These are phyloP conservation scores for Collybia mongolica DNA, from an alignment of 768 basidiomycete species.

Conservation along the genomic window DNA sequence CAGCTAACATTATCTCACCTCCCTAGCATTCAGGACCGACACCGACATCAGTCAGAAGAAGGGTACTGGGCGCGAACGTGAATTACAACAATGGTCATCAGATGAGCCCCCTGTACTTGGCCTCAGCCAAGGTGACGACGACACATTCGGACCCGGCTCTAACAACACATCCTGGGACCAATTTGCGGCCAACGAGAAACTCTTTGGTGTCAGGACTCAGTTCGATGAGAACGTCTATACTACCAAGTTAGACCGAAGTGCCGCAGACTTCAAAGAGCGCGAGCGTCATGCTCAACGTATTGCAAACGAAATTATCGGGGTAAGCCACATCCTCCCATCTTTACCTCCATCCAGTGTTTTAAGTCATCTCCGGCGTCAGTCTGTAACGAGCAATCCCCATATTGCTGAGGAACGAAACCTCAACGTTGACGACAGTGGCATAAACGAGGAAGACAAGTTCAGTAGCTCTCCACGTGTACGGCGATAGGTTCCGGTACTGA, in stretches of 20 bases:
- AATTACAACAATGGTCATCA: slow-evolving; percentile 78
- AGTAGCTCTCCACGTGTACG: slow-evolving; percentile 21
- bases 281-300: slow-evolving; percentile 86
- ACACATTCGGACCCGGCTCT: slow-evolving; percentile 64
- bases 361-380: slow-evolving; percentile 31
- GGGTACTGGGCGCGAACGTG: slow-evolving; percentile 59
- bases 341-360: slow-evolving; percentile 8
- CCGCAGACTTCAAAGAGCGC: slow-evolving; percentile 83
- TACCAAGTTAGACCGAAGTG: slow-evolving; percentile 84
- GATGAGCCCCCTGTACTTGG: slow-evolving; percentile 30
- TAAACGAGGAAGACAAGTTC: slow-evolving; percentile 96
- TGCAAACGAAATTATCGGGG: slow-evolving; percentile 89
- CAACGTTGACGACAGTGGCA: slow-evolving; percentile 62
- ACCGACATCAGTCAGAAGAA: slow-evolving; percentile 70
- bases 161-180: slow-evolving; percentile 75
- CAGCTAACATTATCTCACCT: slow-evolving; percentile 6
- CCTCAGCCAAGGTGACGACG: slow-evolving; percentile 50
- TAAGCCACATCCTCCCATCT: slow-evolving; percentile 34
- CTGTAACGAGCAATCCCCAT: slow-evolving; percentile 72
- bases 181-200: slow-evolving; percentile 88
- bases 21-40: slow-evolving; percentile 78
- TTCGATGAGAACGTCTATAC: slow-evolving; percentile 96
- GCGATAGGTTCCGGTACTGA: slow-evolving; percentile 19
- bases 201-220: slow-evolving; percentile 88
- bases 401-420: slow-evolving; percentile 84